phyloP scores from a whole-genome alignment of 2,329 filamentous ascomycete genomes.

The Sclerotinia subarctica region DNA sequence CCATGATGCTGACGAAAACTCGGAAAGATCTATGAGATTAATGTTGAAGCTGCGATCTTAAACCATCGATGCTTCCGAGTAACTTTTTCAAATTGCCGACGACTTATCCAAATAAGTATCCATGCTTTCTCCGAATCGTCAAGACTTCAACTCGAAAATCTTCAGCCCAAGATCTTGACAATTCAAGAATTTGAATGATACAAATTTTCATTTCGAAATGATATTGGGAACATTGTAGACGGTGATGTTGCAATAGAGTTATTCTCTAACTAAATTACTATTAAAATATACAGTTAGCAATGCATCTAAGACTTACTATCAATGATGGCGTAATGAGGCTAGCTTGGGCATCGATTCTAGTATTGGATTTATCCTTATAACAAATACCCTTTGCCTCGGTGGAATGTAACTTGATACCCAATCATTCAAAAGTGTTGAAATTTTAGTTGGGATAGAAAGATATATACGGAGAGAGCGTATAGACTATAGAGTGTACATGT shows the following conservation, averaged over 20 bases:
- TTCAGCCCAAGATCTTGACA: not conserved
- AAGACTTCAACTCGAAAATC: not conserved
- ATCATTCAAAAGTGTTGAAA: not conserved
- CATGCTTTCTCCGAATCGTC: not conserved
- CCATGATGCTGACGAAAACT: slow-evolving; percentile 5
- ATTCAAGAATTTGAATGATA: not conserved
- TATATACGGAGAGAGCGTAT: not conserved
- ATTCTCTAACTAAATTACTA: not conserved
- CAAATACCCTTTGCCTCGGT: not conserved
- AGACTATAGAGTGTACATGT: too few relatives aligned
- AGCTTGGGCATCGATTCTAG: not conserved
- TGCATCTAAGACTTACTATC: not conserved
- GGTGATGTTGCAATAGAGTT: slow-evolving; percentile 4
- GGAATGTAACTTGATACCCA: not conserved
- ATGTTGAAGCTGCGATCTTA: slow-evolving; percentile 1
- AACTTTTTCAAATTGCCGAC: slow-evolving; percentile 1
- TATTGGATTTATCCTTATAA: not conserved
- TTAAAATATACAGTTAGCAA: not conserved
- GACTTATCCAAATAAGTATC: not conserved
- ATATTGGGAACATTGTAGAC: not conserved
- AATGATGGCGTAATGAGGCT: not conserved
- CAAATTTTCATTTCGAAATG: not conserved
- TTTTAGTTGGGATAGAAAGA: not conserved
- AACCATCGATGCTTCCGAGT: not conserved
- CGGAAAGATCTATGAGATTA: not conserved